Base-by-base conservation (phyloP, 768 basidiomycete species). In the Nidularia sp. region DNA sequence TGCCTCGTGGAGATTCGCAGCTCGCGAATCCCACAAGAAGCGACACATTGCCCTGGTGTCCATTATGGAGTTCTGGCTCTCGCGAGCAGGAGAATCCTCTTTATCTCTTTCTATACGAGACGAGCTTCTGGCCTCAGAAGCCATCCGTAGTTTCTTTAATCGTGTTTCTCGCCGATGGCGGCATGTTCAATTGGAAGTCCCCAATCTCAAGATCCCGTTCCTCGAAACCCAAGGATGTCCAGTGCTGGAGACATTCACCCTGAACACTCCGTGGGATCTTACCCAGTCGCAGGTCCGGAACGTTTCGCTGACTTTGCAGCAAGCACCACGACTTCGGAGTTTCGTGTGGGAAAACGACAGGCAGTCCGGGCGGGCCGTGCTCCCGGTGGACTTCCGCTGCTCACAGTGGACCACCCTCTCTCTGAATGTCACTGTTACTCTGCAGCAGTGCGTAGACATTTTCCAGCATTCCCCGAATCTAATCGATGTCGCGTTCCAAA, bases 31-130 rank as follows among this genome's bases (percentile, higher is more conserved):
- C 44, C 1, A 13, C 8, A 15, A 46, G 22, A 52, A 29, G 39
- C 18, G 3, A 25, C 31, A 10, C 9, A n/a, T 34, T 31, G n/a
- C 25, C 5, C 31, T 45, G 2, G 29, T 44, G 9, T 34, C 53
- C 13, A 35, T 62, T 12, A 42, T 58, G 10, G 36, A 59, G 18
- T 35, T 55, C 31, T 63, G 60, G 60, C 55, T 63, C 7, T 51
- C 55, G 4, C 59, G 63, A 2, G 50, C 63, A 34, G 61, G 57
- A 33, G 35, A 54, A 25, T 44, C 51, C 34, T 57, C 60, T 7
- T 48, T 64, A 6, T 60, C 57, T 7, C 46, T 62, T 22, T 60
- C 55, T 34, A 48, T 62, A 2, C 57, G 55, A 13, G 56, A 55
- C 22, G 48, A 53, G 44, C 44, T 45, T 25, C 13, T 29, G 2